Percentiles rank a stretch among this genome's conserved stretches.
Evolutionary conservation across 495 filamentous ascomycete genomes (phyloP).

Genomic region (Daldinia vernicosa): DNA sequence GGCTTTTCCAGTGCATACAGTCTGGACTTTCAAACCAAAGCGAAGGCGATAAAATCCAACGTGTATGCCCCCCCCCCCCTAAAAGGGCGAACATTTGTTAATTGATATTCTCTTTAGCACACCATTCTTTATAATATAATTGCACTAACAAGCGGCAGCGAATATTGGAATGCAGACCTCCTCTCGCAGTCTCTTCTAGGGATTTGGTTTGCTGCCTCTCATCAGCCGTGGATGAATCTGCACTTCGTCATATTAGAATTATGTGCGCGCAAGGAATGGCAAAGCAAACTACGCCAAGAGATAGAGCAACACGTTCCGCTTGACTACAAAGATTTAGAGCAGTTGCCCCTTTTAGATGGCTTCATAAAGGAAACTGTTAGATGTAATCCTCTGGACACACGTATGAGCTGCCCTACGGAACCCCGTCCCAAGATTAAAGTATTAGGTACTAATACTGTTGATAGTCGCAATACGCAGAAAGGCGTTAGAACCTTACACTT

Average conservation of each 20-base stretch:
- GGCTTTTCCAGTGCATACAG: not conserved
- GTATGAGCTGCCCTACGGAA: not conserved
- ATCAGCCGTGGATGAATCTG: constrained; percentile 1
- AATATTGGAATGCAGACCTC: not conserved
- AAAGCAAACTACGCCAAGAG: not conserved
- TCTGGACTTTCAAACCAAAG: not conserved
- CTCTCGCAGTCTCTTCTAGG: not conserved
- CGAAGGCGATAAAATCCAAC: not conserved
- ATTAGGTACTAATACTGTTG: not conserved
- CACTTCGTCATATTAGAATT: not conserved
- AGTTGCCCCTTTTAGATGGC: not conserved
- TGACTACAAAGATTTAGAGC: not conserved
- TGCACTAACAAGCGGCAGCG: not conserved
- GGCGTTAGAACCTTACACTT: not conserved
- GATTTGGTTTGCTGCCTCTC: not conserved
- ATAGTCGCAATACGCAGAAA: not conserved
- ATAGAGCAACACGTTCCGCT: not conserved
- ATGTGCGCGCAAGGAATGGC: not conserved
- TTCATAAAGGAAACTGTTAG: not conserved
- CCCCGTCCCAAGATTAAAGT: not conserved
- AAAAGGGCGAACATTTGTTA: not conserved
- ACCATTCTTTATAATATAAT: not conserved
- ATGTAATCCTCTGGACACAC: not conserved
- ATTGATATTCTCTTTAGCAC: not conserved
- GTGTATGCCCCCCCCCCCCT: not conserved